Percentiles rank a stretch among this genome's conserved stretches.
Evolutionary conservation across 345 rosid species (phyloP).

Genomic region (Citrus reticulata): DNA sequence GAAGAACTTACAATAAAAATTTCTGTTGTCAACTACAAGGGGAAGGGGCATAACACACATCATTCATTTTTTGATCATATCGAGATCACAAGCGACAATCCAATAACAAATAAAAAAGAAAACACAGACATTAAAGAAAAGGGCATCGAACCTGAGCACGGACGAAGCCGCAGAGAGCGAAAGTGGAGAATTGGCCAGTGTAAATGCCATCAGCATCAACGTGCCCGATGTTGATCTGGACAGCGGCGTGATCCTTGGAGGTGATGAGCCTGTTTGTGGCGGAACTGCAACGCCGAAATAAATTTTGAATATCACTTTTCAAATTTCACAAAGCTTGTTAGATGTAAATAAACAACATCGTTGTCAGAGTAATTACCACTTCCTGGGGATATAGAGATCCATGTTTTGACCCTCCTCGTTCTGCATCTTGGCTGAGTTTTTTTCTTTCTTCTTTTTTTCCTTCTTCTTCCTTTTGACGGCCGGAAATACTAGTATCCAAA

Average conservation of each 20-base stretch:
- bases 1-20: too few relatives aligned
- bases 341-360: background rate
- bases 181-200: conserved; percentile 45
- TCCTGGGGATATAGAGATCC: conserved; percentile 92
- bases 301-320: background rate
- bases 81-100: too few relatives aligned
- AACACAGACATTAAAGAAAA: too few relatives aligned
- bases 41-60: too few relatives aligned
- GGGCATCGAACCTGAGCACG: conserved; percentile 40
- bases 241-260: conserved; percentile 57
- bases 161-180: conserved; percentile 53
- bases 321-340: background rate
- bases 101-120: too few relatives aligned
- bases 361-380: conserved; percentile 42
- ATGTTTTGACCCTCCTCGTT: conserved; percentile 87
- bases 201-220: conserved; percentile 45
- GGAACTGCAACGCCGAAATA: conserved; percentile 31
- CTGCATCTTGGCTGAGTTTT: conserved; percentile 61
- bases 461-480: background rate
- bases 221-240: conserved; percentile 57
- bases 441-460: background rate
- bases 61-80: too few relatives aligned
- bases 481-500: background rate
- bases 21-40: too few relatives aligned
- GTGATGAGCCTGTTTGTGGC: conserved; percentile 64